Conservation (phyloP, 2,329 filamentous ascomycete genomes). For the Aureobasidium namibiae region DNA sequence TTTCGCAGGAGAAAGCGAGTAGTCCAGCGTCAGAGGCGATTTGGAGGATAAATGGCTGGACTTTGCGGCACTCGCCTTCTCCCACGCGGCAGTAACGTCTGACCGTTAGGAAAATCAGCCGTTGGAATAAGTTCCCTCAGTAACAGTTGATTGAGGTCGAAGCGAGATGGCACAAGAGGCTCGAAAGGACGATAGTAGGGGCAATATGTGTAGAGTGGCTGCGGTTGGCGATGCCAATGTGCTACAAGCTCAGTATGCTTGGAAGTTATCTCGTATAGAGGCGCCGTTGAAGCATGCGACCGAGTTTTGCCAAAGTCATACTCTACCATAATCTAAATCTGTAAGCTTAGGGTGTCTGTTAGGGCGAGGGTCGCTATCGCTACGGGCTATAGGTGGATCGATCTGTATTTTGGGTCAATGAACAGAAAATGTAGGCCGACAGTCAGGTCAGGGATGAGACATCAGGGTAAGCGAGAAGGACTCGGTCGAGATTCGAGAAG, state of each 20-base stretch:
- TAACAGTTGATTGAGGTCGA: background rate
- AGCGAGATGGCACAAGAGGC: background rate
- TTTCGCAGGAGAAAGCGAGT: background rate
- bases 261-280: slow-evolving; percentile 7
- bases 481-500: too few relatives aligned
- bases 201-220: background rate
- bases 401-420: background rate
- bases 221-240: slow-evolving; percentile 4
- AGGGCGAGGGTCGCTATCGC: background rate
- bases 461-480: background rate
- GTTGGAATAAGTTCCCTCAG: slow-evolving; percentile 6
- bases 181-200: background rate
- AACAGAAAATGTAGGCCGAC: background rate
- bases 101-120: slow-evolving; percentile 8
- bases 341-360: background rate
- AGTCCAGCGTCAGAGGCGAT: background rate
- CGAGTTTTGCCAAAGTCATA: background rate
- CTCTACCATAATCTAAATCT: background rate
- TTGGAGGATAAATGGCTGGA: background rate
- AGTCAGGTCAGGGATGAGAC: slow-evolving; percentile 3
- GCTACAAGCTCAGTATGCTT: background rate
- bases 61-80: background rate
- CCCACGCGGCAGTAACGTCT: background rate
- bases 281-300: background rate
- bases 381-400: background rate